Evolutionary conservation across 1,284 basidiomycete genomes (phyloP), one percentile per base, ranked within the genome.

Genomic region (Omphalotus olearius): DNA sequence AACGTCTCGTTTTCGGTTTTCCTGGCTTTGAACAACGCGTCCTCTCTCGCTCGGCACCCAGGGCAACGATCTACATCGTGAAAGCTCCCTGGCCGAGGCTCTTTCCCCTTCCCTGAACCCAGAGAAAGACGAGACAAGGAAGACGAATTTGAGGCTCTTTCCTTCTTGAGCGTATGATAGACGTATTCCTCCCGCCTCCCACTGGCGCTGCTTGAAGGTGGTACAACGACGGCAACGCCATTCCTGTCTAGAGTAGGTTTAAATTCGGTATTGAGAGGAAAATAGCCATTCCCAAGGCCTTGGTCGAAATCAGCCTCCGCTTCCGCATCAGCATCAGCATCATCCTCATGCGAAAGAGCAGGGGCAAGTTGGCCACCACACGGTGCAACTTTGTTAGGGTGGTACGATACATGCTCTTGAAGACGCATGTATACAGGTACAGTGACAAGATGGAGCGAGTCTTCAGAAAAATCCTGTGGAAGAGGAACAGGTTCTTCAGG

Each of bases 341-440:
- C 36, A 20, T 20, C 26, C 7, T 18, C 5, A 28, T n/a, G 20
- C 6, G 43, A 14, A 47, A 26, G 40, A 40, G 26, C 30, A 40
- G 33, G 13, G 16, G n/a, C n/a, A 14, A 17, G 10, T 42, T 48
- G 42, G 45, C 30, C 23, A 61, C 59, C 59, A 38, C 44, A 49
- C 9, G 64, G 59, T 1, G 65, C 62, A 2, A 75, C 69, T 1
- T 39, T 38, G 42, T 67, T 59, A 30, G 75, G 72, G 30, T 67
- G 69, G 57, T 78, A 69, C 54, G 75, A 78, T 47, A 79, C 76
- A 55, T 80, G 76, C 59, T 84, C 82, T 25, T 68, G 66, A 18
- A 84, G 68, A 13, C 75, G 71, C 69, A 83, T 75, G 62, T 73
- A 82, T 20, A 83, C 59, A 4, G 81, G 80, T 13, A 69, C 63